Evolutionary conservation across 148 eudicot genomes (phyloP).

Genomic region (Chenopodium suecicum): DNA sequence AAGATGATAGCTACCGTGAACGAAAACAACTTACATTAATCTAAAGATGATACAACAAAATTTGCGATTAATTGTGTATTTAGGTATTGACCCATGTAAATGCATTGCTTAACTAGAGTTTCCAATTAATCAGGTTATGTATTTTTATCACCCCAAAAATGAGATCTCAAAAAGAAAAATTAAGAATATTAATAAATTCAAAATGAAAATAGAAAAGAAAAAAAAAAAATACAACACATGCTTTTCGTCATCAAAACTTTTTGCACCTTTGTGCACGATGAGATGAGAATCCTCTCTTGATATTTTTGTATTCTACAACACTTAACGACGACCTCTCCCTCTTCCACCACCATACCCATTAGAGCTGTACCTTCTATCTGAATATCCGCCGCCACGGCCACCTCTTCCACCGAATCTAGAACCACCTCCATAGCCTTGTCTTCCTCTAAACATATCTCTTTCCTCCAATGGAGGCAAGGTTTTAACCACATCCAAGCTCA

Average conservation of each 20-base stretch:
- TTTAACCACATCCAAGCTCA: conserved; percentile 68
- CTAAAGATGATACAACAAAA: too few species aligned
- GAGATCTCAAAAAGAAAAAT: not conserved
- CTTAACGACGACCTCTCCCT: conserved; percentile 46
- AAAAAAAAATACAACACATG: not conserved
- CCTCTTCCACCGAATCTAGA: conserved; percentile 54
- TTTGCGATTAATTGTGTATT: not conserved
- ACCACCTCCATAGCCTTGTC: conserved; percentile 58
- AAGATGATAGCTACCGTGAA: too few species aligned
- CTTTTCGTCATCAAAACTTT: conserved; percentile 26
- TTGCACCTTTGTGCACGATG: conserved; percentile 19
- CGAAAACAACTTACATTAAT: too few species aligned
- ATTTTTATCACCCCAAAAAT: not conserved
- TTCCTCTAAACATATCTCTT: conserved; percentile 51
- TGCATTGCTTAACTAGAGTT: not conserved
- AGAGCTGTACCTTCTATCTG: conserved; percentile 37
- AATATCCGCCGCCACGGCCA: conserved; percentile 43
- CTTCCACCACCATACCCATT: conserved; percentile 26
- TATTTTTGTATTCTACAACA: not conserved
- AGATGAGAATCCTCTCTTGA: not conserved
- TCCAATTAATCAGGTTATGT: too few species aligned
- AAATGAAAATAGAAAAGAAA: not conserved
- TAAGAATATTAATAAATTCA: not conserved
- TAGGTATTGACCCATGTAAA: too few species aligned
- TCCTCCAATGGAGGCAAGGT: conserved; percentile 66